phyloP scores from a whole-genome alignment of 257 asterid genomes.

The Jacaranda copaia region DNA sequence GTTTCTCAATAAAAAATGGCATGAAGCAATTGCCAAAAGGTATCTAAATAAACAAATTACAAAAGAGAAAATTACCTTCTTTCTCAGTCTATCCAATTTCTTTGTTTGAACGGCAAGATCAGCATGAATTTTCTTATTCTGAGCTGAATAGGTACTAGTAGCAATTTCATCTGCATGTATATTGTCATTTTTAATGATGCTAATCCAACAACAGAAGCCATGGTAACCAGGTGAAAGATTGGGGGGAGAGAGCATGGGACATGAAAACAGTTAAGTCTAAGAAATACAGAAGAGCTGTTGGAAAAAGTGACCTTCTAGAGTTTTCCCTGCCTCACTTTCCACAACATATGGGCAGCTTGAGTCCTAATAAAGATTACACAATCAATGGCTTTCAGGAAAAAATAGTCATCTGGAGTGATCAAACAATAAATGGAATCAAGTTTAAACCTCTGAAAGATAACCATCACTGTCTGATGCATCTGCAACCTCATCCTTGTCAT shows the following conservation, averaged over 20 bases:
- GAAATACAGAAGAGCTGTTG: conserved; percentile 10
- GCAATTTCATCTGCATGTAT: conserved; percentile 57
- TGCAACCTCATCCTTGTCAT: conserved; percentile 53
- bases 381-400: conserved; percentile 38
- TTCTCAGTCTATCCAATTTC: conserved; percentile 72
- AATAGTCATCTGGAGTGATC: conserved; percentile 24
- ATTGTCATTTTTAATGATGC: conserved; percentile 28
- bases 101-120: conserved; percentile 68
- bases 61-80: conserved; percentile 60
- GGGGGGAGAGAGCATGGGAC: neutral
- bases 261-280: neutral
- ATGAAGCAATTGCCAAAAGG: conserved; percentile 22
- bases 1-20: conserved; percentile 27
- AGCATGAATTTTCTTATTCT: conserved; percentile 59
- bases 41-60: conserved; percentile 13
- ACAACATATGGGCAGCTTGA: conserved; percentile 45
- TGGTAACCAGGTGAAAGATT: conserved; percentile 24
- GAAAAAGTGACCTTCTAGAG: conserved; percentile 58
- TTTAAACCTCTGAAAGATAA: conserved; percentile 87
- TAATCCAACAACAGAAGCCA: conserved; percentile 21
- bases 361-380: conserved; percentile 60
- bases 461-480: conserved; percentile 93
- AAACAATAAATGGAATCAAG: conserved; percentile 31
- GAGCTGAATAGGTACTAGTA: conserved; percentile 55
- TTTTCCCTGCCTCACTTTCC: conserved; percentile 51